Percentiles rank a stretch among this genome's conserved stretches.
phyloP scores from a whole-genome alignment of 192 early-diverging fungal genomes.

The Phlyctochytrium planicorne region DNA sequence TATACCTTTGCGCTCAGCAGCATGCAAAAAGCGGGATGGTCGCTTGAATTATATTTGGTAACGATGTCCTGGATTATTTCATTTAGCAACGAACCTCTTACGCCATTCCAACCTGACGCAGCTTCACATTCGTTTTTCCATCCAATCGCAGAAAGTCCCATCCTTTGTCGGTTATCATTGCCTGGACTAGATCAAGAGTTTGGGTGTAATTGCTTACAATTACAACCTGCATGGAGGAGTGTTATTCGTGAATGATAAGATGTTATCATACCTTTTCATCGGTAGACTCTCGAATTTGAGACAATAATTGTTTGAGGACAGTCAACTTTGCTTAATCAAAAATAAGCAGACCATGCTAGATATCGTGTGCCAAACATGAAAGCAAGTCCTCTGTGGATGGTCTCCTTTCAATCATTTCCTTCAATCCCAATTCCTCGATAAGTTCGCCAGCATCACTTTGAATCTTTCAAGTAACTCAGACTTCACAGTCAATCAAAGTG shows the following conservation, averaged over 20 bases:
- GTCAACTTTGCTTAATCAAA: too few species aligned
- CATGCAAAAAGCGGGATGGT: neutral
- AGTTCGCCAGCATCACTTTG: neutral
- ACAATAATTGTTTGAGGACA: constrained; percentile 50
- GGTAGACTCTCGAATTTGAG: constrained; percentile 36
- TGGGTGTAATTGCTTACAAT: constrained; percentile 99
- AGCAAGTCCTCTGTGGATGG: neutral
- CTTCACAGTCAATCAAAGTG: neutral
- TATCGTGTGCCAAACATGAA: neutral
- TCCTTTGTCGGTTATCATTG: constrained; percentile 69
- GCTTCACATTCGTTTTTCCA: constrained; percentile 81
- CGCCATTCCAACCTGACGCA: too few species aligned
- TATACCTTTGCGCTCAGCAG: neutral
- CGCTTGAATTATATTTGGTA: neutral
- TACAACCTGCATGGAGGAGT: too few species aligned
- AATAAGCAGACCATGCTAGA: too few species aligned
- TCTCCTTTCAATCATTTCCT: neutral
- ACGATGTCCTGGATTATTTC: constrained; percentile 67
- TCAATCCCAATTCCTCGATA: neutral
- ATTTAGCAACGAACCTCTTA: constrained; percentile 93
- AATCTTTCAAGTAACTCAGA: neutral
- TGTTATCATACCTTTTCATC: too few species aligned
- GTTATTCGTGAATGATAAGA: too few species aligned
- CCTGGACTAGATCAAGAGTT: constrained; percentile 91
- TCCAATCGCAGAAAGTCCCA: constrained; percentile 84